Conservation (phyloP, 805 yeast species). For the Lachancea cidri region DNA sequence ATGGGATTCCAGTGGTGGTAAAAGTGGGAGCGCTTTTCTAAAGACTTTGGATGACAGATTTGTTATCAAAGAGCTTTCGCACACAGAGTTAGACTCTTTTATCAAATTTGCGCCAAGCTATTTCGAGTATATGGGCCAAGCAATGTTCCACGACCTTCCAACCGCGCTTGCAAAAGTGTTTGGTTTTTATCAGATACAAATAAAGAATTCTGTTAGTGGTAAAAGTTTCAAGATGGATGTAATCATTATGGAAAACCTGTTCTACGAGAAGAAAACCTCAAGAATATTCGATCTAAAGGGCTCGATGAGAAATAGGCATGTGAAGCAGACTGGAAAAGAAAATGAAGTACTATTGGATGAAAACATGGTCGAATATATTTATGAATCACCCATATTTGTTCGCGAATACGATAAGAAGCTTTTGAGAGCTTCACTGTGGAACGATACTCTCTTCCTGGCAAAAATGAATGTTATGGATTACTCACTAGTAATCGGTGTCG, state of each 20-base stretch:
- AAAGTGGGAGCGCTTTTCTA: conserved; percentile 89
- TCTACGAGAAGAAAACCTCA: conserved; percentile 74
- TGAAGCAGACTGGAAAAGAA: conserved; percentile 90
- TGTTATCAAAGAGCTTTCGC: conserved; percentile 83
- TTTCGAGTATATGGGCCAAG: conserved; percentile 93
- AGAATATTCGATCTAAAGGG: conserved; percentile 95
- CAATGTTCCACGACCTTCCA: conserved; percentile 89
- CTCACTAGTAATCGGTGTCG: conserved; percentile 90
- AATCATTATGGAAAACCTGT: conserved; percentile 91
- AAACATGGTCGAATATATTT: conserved; percentile 96
- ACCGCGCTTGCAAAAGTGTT: conserved; percentile 91
- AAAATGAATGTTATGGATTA: conserved; percentile 99
- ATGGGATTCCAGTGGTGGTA: conserved; percentile 97
- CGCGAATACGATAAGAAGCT: conserved; percentile 85
- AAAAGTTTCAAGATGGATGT: conserved; percentile 82
- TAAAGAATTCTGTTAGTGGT: conserved; percentile 71
- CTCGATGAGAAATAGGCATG: conserved; percentile 95
- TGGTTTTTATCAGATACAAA: conserved; percentile 92
- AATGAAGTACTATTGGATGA: conserved; percentile 94
- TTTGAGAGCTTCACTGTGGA: conserved; percentile 84
- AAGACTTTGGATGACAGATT: conserved; percentile 89
- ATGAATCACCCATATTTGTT: conserved; percentile 92
- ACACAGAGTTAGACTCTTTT: conserved; percentile 87
- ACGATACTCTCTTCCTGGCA: conserved; percentile 87
- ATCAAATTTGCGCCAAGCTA: conserved; percentile 94